Evolutionary conservation across 2,329 filamentous ascomycete genomes (phyloP), one percentile per base, ranked within the genome.

Genomic region (Ascochyta viciae-villosae): DNA sequence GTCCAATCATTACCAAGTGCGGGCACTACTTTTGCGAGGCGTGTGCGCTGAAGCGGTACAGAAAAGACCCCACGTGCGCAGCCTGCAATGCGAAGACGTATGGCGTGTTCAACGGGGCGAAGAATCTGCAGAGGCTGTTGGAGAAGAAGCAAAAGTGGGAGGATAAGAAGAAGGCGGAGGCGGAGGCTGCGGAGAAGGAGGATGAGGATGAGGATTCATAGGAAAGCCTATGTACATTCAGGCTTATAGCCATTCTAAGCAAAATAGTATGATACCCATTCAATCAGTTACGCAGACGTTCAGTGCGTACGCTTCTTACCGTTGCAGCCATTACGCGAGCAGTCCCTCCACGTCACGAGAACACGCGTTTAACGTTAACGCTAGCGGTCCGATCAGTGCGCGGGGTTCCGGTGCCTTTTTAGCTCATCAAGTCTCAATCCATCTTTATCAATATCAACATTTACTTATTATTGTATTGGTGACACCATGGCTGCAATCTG

Each of bases 21-120:
- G 90, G 92, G 0, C 95, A 99, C 75, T 98, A 98, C 75, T 98
- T 98, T 72, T 99, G 95, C 73, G 90, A 97, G 75, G 82, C 84
- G 1, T 99, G 95, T 75, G 95, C 95, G 24, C 80, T 98, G 66
- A 87, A 90, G 72, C 80, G 93, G 62, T 98, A 97, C 73, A 84
- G 90, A 60, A 95, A 91, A 72, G 91, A 93, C 66, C 93, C 93
- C 4, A 87, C 86, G 3, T 98, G 95, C 75, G 91, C 91, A 2
- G 90, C 89, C 4, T 98, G 95, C 74, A 90, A 91, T 1, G 82
- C 88, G 0, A 90, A 92, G 5, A 98, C 93, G 0, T 88, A 89
- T 27, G 95, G 95, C 0, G 91, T 96, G 0, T 98, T 98, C 70
- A 96, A 96, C 73, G 84, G 86, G 3, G 92, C 93, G 1, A 96